These are phyloP conservation scores for Ambrosia artemisiifolia DNA, from an alignment of 129 eudicot species.

Conservation along the genomic window DNA sequence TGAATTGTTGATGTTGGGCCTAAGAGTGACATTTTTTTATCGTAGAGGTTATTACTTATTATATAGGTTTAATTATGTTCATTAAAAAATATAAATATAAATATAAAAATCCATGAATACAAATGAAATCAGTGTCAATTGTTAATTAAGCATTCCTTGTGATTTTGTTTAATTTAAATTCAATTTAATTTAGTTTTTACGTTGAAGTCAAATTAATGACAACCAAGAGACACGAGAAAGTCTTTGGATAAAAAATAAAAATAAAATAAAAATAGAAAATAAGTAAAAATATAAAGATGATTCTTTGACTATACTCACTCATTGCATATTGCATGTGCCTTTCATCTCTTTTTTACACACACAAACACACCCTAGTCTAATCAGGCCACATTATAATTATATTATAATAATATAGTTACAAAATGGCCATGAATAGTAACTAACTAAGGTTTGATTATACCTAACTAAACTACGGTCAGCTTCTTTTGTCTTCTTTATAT, in stretches of 20 bases:
- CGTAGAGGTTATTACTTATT: background rate
- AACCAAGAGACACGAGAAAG: conserved; percentile 26
- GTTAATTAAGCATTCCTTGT: too few species aligned
- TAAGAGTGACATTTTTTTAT: background rate
- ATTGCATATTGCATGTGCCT: conserved; percentile 29
- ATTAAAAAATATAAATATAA: too few species aligned
- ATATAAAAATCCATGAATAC: too few species aligned
- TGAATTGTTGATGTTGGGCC: background rate
- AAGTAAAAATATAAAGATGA: conserved; percentile 13
- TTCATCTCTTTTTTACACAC: conserved; percentile 6
- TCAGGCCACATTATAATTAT: conserved; percentile 23
- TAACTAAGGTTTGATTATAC: too few species aligned
- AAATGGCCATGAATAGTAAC: too few species aligned
- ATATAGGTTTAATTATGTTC: too few species aligned
- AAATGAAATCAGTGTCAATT: too few species aligned
- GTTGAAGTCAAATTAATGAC: conserved; percentile 18
- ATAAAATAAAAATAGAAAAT: background rate
- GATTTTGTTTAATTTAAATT: background rate
- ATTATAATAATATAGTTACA: too few species aligned
- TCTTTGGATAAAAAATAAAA: background rate
- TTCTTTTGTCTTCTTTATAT: too few species aligned
- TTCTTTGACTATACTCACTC: conserved; percentile 19
- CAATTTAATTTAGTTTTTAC: background rate
- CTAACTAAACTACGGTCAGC: too few species aligned
- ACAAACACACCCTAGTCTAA: conserved; percentile 1